Evolutionary conservation across 2,329 filamentous ascomycete genomes (phyloP).

Genomic region (Colletotrichum tanaceti): DNA sequence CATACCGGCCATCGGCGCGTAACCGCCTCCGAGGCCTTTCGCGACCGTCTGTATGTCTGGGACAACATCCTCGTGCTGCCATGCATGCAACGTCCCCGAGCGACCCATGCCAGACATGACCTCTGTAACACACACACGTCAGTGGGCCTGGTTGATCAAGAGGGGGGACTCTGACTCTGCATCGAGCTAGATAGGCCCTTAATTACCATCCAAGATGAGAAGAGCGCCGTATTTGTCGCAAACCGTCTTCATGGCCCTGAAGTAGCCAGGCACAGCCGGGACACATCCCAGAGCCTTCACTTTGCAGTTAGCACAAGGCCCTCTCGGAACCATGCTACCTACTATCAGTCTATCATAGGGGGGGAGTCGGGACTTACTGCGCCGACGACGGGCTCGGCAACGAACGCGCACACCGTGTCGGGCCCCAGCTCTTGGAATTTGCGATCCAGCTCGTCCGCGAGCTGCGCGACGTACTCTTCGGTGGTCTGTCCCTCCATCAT

Average conservation of each 20-base stretch:
- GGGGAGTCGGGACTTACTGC: conserved; percentile 70
- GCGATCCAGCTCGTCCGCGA: conserved; percentile 73
- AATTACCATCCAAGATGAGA: conserved; percentile 75
- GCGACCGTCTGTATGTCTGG: conserved; percentile 70
- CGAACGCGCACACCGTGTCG: conserved; percentile 69
- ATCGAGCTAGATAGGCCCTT: fast-evolving
- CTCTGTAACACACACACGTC: conserved; percentile 49
- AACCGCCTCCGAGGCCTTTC: conserved; percentile 69
- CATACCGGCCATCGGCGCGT: conserved; percentile 64
- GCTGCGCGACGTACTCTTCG: conserved; percentile 61
- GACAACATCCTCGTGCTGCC: conserved; percentile 44
- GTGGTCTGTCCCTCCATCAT: conserved; percentile 64
- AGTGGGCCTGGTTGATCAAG: not conserved
- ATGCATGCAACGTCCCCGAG: conserved; percentile 27
- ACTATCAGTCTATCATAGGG: no score
- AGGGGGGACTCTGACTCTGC: not conserved
- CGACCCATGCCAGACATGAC: conserved; percentile 38
- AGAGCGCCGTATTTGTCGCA: conserved; percentile 79
- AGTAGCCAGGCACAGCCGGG: conserved; percentile 66
- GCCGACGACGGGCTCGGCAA: conserved; percentile 77
- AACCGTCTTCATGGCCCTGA: conserved; percentile 73
- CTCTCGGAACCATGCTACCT: no score
- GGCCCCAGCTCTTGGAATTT: conserved; percentile 74
- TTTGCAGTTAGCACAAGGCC: conserved; percentile 17
- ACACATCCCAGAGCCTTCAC: conserved; percentile 75